phyloP scores from a whole-genome alignment of 805 yeast species.

The Candida tibetensis region DNA sequence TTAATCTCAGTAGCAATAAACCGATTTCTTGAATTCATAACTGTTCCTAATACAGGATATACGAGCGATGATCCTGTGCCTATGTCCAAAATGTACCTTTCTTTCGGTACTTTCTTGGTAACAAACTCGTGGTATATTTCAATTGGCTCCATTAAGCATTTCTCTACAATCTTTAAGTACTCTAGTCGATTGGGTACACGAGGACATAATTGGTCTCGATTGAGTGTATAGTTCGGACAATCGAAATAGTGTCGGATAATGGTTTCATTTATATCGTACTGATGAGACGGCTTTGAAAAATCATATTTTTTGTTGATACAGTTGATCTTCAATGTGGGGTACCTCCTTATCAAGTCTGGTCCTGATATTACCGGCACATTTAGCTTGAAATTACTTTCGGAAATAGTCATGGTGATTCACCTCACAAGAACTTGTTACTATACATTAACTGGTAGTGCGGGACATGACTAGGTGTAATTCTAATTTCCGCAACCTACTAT shows the following conservation, averaged over 20 bases:
- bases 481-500: too few relatives aligned
- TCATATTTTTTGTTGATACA: slow-evolving; percentile 8
- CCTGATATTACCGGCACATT: not conserved
- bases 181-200: slow-evolving; percentile 18
- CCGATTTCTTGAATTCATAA: not conserved
- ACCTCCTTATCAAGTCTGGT: slow-evolving; percentile 3
- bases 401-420: slow-evolving; percentile 1
- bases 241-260: slow-evolving; percentile 13
- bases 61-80: slow-evolving; percentile 22
- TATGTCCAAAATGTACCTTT: slow-evolving; percentile 13
- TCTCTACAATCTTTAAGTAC: slow-evolving; percentile 16
- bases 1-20: slow-evolving; percentile 18
- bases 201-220: slow-evolving; percentile 17
- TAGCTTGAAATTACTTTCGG: not conserved
- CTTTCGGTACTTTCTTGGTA: not conserved
- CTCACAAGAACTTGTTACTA: too few relatives aligned
- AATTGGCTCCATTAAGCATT: slow-evolving; percentile 6
- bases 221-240: slow-evolving; percentile 8
- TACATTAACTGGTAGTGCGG: too few relatives aligned
- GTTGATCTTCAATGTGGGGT: slow-evolving; percentile 5
- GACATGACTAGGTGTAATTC: too few relatives aligned
- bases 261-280: slow-evolving; percentile 15
- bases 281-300: slow-evolving; percentile 11
- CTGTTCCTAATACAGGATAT: slow-evolving; percentile 15
- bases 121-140: slow-evolving; percentile 5